Percentiles rank a stretch among this genome's conserved stretches.
These are phyloP conservation scores for Colletotrichum euphorbiae DNA, from an alignment of 2,329 filamentous ascomycete genomes.

Conservation along the genomic window DNA sequence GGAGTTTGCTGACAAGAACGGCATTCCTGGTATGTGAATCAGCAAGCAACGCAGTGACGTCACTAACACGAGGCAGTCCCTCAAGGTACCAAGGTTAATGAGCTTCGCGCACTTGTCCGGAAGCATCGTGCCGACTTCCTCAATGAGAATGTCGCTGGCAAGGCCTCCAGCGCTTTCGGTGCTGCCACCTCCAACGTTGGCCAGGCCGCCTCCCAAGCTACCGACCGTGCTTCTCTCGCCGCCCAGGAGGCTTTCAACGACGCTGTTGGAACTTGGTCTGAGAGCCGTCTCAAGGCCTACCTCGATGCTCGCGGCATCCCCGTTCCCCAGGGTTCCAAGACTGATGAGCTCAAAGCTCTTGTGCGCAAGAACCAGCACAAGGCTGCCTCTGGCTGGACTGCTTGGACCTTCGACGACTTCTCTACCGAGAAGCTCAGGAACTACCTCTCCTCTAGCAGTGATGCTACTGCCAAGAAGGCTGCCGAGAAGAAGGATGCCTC, in stretches of 20 bases:
- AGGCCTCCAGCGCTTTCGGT: conserved; percentile 71
- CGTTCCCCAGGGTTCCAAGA: conserved; percentile 77
- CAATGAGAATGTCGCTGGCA: conserved; percentile 71
- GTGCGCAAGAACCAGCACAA: conserved; percentile 81
- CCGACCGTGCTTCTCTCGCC: conserved; percentile 72
- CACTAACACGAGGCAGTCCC: conserved; percentile 69
- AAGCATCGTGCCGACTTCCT: conserved; percentile 82
- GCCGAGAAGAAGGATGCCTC: conserved; percentile 72
- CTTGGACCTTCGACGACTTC: conserved; percentile 85
- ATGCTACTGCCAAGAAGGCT: conserved; percentile 67
- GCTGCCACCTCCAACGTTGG: conserved; percentile 80
- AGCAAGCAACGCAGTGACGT: rapidly evolving
- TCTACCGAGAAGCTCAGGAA: conserved; percentile 76
- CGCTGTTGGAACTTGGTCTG: conserved; percentile 74
- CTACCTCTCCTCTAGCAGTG: conserved; percentile 64
- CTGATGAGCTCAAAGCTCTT: conserved; percentile 78
- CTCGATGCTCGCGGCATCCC: conserved; percentile 82
- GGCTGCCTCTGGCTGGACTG: conserved; percentile 73
- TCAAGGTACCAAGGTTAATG: conserved; percentile 90
- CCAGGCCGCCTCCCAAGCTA: conserved; percentile 82
- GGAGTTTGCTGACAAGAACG: conserved; percentile 92
- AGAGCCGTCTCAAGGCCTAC: conserved; percentile 81
- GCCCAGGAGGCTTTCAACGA: conserved; percentile 75
- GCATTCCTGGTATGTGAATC: conserved; percentile 64
- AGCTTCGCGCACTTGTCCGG: conserved; percentile 88